A percentile compares a stretch with the other conserved stretches of the same genome.
Evolutionary conservation across 2,329 filamentous ascomycete genomes (phyloP).

Genomic region (Pyricularia sp.): DNA sequence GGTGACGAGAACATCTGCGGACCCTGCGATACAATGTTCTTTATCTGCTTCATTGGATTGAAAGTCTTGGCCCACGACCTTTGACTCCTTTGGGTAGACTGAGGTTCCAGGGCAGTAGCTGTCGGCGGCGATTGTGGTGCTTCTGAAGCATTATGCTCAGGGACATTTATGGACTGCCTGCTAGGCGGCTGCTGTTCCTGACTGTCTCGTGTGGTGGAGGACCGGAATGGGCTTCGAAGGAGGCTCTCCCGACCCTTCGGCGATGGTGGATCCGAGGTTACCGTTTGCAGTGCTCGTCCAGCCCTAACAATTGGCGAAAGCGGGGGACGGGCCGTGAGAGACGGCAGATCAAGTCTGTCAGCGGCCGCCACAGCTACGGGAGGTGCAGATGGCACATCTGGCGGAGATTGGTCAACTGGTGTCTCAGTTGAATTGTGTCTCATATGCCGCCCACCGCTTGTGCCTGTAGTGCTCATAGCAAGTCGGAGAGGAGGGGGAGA

Average conservation of each 20-base stretch:
- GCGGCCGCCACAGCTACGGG: background rate
- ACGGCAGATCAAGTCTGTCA: conserved; percentile 15
- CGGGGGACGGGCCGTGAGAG: conserved; percentile 28
- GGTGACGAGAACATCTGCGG: conserved; percentile 20
- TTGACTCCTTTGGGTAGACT: conserved; percentile 8
- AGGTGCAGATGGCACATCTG: background rate
- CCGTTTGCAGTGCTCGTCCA: conserved; percentile 45
- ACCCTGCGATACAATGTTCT: conserved; percentile 19
- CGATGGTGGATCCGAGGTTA: conserved; percentile 50
- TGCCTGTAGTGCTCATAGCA: background rate
- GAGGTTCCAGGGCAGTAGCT: background rate
- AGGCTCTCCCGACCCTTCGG: conserved; percentile 40
- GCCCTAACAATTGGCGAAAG: conserved; percentile 51
- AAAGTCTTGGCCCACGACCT: conserved; percentile 18
- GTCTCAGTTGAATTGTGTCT: background rate
- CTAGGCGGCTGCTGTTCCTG: conserved; percentile 16
- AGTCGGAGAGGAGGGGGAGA: conserved; percentile 5
- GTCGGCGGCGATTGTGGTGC: conserved; percentile 4
- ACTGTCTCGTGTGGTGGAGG: conserved; percentile 21
- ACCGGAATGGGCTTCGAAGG: conserved; percentile 46
- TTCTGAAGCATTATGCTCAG: background rate
- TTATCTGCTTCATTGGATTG: conserved; percentile 20
- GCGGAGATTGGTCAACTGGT: background rate
- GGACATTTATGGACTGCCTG: background rate
- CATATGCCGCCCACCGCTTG: background rate